These are phyloP conservation scores for Trypanosomatidae sp. DNA, from an alignment of 208 protist genomes.

Conservation along the genomic window DNA sequence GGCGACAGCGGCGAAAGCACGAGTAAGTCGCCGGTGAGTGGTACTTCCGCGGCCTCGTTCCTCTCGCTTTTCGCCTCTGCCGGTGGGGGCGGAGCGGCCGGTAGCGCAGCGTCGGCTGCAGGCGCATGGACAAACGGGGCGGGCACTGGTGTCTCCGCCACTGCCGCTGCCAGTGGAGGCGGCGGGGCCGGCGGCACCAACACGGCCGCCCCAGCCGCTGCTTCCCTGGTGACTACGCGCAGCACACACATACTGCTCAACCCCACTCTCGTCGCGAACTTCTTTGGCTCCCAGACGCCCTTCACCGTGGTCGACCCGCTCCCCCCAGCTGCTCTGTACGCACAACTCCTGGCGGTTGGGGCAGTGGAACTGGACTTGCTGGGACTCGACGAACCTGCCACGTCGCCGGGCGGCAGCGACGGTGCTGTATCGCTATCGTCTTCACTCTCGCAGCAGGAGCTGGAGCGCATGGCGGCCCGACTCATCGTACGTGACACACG, in stretches of 20 bases:
- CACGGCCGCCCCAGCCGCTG: conserved; percentile 3
- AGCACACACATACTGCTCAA: conserved; percentile 41
- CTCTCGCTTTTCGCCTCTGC: not conserved
- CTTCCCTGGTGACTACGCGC: conserved; percentile 7
- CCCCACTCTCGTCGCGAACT: conserved; percentile 44
- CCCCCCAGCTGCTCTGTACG: conserved; percentile 49
- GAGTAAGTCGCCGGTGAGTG: not conserved
- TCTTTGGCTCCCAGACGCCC: conserved; percentile 73
- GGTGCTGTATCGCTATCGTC: conserved; percentile 2
- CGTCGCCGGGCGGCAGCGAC: not conserved
- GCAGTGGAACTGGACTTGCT: conserved; percentile 51
- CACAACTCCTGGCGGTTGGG: conserved; percentile 64
- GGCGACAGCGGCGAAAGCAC: not conserved
- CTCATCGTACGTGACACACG: conserved; percentile 15
- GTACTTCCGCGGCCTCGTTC: not conserved
- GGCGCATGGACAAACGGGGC: not conserved
- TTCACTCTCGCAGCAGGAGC: conserved; percentile 22
- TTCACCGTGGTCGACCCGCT: conserved; percentile 57
- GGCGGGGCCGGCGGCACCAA: not conserved
- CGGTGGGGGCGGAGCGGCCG: not conserved
- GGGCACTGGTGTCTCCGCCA: not conserved
- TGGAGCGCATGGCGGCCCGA: conserved; percentile 15
- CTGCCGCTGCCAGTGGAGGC: not conserved
- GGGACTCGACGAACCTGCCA: not conserved
- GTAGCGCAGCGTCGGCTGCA: not conserved